A percentile compares a stretch with the other conserved stretches of the same genome.
Evolutionary conservation across 2,329 filamentous ascomycete genomes (phyloP).

Genomic region (Orbilia ellipsospora): DNA sequence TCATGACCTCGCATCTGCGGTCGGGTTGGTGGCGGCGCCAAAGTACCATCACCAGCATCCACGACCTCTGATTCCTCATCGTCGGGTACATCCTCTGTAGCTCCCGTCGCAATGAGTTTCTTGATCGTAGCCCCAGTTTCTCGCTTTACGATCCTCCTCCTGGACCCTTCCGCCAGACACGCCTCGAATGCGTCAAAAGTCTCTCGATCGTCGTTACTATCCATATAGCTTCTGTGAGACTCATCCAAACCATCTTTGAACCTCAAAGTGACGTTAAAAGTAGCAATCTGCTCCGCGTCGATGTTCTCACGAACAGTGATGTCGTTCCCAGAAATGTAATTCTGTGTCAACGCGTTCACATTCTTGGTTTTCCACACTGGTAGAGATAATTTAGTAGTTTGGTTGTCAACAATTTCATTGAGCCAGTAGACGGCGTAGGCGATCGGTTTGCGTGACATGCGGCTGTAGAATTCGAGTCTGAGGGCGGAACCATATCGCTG

Average conservation of each 20-base stretch:
- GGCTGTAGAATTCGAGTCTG: conserved; percentile 83
- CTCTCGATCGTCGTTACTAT: conserved; percentile 88
- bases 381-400: conserved; percentile 81
- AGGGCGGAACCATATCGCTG: conserved; percentile 90
- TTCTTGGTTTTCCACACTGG: conserved; percentile 89
- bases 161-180: conserved; percentile 86
- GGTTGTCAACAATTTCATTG: conserved; percentile 82
- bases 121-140: conserved; percentile 79
- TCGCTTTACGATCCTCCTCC: conserved; percentile 74
- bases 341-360: conserved; percentile 81
- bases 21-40: conserved; percentile 65
- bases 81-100: conserved; percentile 83
- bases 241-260: conserved; percentile 93
- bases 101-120: conserved; percentile 81
- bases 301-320: conserved; percentile 76
- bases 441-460: conserved; percentile 69
- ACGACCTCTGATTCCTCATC: conserved; percentile 77
- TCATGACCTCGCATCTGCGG: conserved; percentile 73
- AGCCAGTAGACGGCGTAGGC: conserved; percentile 88
- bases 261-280: conserved; percentile 79
- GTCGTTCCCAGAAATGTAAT: conserved; percentile 87
- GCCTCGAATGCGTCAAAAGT: conserved; percentile 96
- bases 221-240: conserved; percentile 83
- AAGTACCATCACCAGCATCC: conserved; percentile 79
- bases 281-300: conserved; percentile 80